Evolutionary conservation across 768 basidiomycete genomes (phyloP), one percentile per base, ranked within the genome.

Genomic region (Amanita pallidorosea): DNA sequence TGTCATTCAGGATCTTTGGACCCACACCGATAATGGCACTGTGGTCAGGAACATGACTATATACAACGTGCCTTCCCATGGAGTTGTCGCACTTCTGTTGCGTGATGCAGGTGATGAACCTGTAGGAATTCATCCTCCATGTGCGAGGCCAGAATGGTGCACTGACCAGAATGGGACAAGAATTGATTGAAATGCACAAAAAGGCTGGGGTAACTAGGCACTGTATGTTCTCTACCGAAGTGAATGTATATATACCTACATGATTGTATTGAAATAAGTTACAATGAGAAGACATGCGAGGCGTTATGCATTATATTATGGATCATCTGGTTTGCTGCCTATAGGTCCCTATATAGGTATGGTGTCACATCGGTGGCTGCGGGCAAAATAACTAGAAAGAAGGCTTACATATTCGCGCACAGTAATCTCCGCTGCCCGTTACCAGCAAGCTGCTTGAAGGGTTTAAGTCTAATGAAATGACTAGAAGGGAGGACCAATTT

Each of bases 101-200:
- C 74, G 71, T 44, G 85, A 87, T 56, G 80, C 73, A 1, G 83
- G 82, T 0, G 71, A 85, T 49, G 84, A 85, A 58, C 84, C 85
- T 7, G 70, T 59, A 34, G 81, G 74, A 1, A 63, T 72, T 2
- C 68, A 69, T 56, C 83, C 83, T 3, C 72, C 74, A 17, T 85
- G 84, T 61, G 74, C 73, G 11, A 70, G 70, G 45, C 62, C 65
- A 52, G 72, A 75, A 44, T 79, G 79, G 74, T 85, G 83, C 61
- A 80, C 70, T 54, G 68, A 68, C 49, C 53, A 80, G 65, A 75
- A 85, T 52, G 83, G 83, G 3, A 81, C 74, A 15, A 54, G 55
- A 25, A 53, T 61, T 53, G 61, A 60, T 46, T 52, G 47, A 53
- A 47, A 12, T n/a, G 23, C n/a, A 12, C 36, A 9, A 20, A 44